Conservation (phyloP, 1,139 yeast species). For the Debaryomyces coudertii region DNA sequence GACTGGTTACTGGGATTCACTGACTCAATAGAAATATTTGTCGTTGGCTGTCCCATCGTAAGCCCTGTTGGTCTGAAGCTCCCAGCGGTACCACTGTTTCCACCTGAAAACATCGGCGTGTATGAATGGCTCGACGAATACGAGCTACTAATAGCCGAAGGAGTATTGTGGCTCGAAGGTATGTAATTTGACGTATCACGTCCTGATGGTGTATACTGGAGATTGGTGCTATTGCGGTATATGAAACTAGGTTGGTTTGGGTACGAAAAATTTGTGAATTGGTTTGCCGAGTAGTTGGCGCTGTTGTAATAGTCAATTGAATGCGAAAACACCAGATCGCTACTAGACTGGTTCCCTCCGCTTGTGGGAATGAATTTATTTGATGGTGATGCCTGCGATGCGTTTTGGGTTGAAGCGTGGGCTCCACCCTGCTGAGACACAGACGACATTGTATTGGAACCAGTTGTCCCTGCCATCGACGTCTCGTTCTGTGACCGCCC, state of each 20-base stretch:
- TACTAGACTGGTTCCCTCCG: not conserved
- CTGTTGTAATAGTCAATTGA: constrained; percentile 7
- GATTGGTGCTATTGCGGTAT: constrained; percentile 1
- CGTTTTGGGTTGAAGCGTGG: constrained; percentile 7
- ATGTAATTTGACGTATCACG: constrained; percentile 40
- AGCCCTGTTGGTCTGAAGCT: constrained; percentile 24
- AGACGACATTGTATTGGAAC: not conserved
- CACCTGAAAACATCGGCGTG: constrained; percentile 31
- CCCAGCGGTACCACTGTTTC: constrained; percentile 13
- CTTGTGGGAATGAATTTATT: constrained; percentile 14
- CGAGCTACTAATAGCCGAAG: constrained; percentile 54
- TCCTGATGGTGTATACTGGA: constrained; percentile 12
- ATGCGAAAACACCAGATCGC: constrained; percentile 8
- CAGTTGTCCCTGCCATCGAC: not conserved
- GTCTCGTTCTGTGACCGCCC: not conserved
- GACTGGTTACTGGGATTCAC: constrained; percentile 31
- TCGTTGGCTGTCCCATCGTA: constrained; percentile 49
- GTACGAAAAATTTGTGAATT: constrained; percentile 10
- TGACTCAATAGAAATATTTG: constrained; percentile 48
- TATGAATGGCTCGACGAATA: constrained; percentile 48
- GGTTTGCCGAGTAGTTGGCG: constrained; percentile 4
- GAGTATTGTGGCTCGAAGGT: constrained; percentile 57
- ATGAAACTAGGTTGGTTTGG: constrained; percentile 9
- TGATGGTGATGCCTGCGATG: constrained; percentile 6
- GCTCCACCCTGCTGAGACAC: constrained; percentile 2